Conservation (phyloP, 2,329 filamentous ascomycete genomes). For the Cryoendolithus antarcticus region DNA sequence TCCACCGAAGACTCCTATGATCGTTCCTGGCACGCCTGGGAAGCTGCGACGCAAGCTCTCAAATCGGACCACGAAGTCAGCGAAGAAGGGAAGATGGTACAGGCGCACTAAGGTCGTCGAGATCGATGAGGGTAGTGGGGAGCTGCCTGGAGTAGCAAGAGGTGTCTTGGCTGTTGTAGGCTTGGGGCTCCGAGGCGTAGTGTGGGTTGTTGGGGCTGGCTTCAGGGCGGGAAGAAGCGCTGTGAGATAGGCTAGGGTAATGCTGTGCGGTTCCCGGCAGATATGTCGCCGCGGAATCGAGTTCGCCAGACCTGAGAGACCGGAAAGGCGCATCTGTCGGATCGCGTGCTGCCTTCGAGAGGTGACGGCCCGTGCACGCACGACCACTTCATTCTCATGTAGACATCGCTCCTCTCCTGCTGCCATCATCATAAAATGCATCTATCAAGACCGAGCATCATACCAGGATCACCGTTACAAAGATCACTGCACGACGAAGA, state of each 20-base stretch:
- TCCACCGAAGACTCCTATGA: slow-evolving; percentile 15
- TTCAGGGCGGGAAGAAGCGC: slow-evolving; percentile 26
- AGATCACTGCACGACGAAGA: no score
- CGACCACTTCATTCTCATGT: no score
- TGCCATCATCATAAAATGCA: no score
- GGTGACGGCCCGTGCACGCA: no score
- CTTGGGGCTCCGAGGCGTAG: slow-evolving; percentile 30
- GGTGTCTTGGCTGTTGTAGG: slow-evolving; percentile 28
- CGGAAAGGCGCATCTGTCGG: no score
- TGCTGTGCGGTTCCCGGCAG: no score
- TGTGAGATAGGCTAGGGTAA: neutral
- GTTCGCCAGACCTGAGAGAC: no score
- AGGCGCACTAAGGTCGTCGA: slow-evolving; percentile 7
- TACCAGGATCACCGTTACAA: no score
- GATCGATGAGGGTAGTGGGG: slow-evolving; percentile 16
- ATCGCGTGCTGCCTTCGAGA: no score
- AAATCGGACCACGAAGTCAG: slow-evolving; percentile 3
- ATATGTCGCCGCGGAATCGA: no score
- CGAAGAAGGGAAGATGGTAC: slow-evolving; percentile 6
- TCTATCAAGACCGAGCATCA: no score
- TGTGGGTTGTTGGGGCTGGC: slow-evolving; percentile 29
- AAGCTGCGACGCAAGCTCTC: slow-evolving; percentile 12
- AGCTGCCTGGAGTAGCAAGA: slow-evolving; percentile 27
- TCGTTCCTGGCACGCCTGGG: slow-evolving; percentile 2
- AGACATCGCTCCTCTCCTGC: no score